Percentiles rank a stretch among this genome's conserved stretches.
These are phyloP conservation scores for Barnettozyma sucrosica DNA, from an alignment of 805 yeast species.

Conservation along the genomic window DNA sequence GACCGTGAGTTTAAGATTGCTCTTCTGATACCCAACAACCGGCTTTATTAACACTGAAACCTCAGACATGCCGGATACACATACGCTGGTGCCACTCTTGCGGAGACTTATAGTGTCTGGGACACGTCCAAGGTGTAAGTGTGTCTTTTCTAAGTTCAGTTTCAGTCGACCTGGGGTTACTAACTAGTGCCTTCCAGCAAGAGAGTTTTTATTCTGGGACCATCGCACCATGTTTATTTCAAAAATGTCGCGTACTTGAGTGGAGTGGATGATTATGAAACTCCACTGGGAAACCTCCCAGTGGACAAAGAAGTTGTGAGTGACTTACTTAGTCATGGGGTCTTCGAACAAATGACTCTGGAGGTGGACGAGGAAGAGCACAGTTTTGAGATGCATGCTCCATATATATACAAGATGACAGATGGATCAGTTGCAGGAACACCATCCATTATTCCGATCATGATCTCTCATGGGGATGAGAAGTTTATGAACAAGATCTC, in stretches of 20 bases:
- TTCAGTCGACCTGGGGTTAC: no score
- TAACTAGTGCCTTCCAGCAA: constrained; percentile 27
- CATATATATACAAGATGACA: constrained; percentile 54
- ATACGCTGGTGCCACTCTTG: constrained; percentile 74
- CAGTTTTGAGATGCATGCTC: constrained; percentile 91
- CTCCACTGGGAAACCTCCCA: constrained; percentile 75
- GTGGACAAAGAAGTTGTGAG: constrained; percentile 51
- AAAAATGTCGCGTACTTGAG: constrained; percentile 51
- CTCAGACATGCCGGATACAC: constrained; percentile 82
- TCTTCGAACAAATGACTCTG: constrained; percentile 50
- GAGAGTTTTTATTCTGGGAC: constrained; percentile 80
- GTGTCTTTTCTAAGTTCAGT: no score
- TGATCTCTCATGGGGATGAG: constrained; percentile 61
- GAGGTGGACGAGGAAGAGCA: constrained; percentile 80
- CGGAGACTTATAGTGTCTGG: constrained; percentile 68
- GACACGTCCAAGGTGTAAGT: constrained; percentile 44
- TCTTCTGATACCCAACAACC: neutral
- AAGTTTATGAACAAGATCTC: constrained; percentile 41
- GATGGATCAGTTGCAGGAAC: constrained; percentile 26
- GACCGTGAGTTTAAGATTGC: constrained; percentile 36
- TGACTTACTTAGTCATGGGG: constrained; percentile 33
- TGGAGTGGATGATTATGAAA: constrained; percentile 50
- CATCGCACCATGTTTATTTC: constrained; percentile 87
- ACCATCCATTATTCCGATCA: constrained; percentile 65
- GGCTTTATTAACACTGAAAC: neutral